phyloP scores from a whole-genome alignment of 108 stramenopile species.

The Pinguiococcus pyrenoidosus region DNA sequence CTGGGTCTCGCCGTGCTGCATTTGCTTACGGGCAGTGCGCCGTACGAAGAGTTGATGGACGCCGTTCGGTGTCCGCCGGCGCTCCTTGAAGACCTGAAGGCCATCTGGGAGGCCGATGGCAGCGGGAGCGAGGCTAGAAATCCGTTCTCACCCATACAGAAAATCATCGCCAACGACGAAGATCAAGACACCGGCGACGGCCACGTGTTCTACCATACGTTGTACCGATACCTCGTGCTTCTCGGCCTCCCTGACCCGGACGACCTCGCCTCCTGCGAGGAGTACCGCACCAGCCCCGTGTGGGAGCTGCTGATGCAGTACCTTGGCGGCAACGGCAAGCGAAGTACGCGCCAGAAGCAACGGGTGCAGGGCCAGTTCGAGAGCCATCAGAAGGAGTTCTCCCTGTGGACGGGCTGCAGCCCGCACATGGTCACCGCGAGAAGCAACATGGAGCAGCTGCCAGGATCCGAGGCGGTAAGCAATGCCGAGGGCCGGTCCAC shows the following conservation, averaged over 20 bases:
- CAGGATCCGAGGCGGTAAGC: too few relatives aligned
- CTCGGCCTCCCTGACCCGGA: conserved; percentile 81
- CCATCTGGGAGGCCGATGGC: not conserved
- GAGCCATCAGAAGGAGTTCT: too few relatives aligned
- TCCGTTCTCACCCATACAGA: conserved; percentile 33
- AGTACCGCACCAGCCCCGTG: too few relatives aligned
- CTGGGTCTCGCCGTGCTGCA: conserved; percentile 87
- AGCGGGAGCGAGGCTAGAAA: not conserved
- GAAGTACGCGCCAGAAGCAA: too few relatives aligned
- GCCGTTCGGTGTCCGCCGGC: conserved; percentile 58
- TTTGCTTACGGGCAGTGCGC: conserved; percentile 78
- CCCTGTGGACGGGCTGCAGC: too few relatives aligned
- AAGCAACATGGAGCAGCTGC: too few relatives aligned
- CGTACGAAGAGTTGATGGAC: conserved; percentile 92
- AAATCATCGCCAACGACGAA: conserved; percentile 57
- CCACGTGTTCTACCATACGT: conserved; percentile 69
- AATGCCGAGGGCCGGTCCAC: too few relatives aligned
- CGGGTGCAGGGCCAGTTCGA: too few relatives aligned
- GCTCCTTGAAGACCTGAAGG: conserved; percentile 38
- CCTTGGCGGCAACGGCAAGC: too few relatives aligned
- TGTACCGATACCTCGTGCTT: conserved; percentile 79
- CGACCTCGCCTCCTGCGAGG: too few relatives aligned
- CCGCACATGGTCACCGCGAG: too few relatives aligned
- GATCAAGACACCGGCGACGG: conserved; percentile 56
- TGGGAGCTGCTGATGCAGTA: too few relatives aligned